These are phyloP conservation scores for Thozetella sp. DNA, from an alignment of 495 filamentous ascomycete genomes.

Conservation along the genomic window DNA sequence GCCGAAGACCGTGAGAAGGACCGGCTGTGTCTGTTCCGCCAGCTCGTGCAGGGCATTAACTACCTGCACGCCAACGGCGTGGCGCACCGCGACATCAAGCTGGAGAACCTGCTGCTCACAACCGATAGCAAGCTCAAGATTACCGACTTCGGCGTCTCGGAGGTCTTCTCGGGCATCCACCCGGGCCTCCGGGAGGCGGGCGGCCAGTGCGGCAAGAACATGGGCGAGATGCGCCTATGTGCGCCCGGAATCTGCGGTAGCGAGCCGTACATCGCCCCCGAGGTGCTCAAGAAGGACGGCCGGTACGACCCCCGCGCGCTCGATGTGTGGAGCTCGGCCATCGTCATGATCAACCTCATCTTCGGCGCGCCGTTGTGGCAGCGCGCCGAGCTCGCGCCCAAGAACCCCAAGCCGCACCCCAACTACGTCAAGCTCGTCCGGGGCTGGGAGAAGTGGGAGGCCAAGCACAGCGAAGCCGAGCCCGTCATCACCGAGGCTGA, in stretches of 20 bases:
- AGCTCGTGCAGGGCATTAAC: constrained; percentile 69
- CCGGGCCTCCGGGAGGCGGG: constrained; percentile 66
- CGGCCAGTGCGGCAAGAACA: constrained; percentile 65
- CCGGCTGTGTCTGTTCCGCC: constrained; percentile 78
- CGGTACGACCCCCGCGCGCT: constrained; percentile 75
- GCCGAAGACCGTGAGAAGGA: constrained; percentile 64
- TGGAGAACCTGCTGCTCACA: constrained; percentile 75
- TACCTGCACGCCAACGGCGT: constrained; percentile 73
- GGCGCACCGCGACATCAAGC: constrained; percentile 82
- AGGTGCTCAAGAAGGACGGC: constrained; percentile 65
- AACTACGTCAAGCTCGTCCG: constrained; percentile 59
- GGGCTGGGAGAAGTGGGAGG: constrained; percentile 65
- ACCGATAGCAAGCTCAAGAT: constrained; percentile 74
- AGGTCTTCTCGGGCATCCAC: constrained; percentile 75
- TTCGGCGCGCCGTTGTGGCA: constrained; percentile 68
- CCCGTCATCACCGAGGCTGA: constrained; percentile 46
- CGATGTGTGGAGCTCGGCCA: constrained; percentile 79
- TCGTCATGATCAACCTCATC: constrained; percentile 70
- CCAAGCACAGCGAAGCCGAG: constrained; percentile 46
- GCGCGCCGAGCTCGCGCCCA: constrained; percentile 45
- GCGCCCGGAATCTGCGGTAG: constrained; percentile 75
- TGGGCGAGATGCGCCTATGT: constrained; percentile 66
- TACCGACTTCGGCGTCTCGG: constrained; percentile 78
- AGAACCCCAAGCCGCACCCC: constrained; percentile 15
- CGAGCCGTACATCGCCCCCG: constrained; percentile 76